Evolutionary conservation across 176 grass and related monocot species (phyloP), one percentile per base, ranked within the genome.

Genomic region (Aechmea fasciata): DNA sequence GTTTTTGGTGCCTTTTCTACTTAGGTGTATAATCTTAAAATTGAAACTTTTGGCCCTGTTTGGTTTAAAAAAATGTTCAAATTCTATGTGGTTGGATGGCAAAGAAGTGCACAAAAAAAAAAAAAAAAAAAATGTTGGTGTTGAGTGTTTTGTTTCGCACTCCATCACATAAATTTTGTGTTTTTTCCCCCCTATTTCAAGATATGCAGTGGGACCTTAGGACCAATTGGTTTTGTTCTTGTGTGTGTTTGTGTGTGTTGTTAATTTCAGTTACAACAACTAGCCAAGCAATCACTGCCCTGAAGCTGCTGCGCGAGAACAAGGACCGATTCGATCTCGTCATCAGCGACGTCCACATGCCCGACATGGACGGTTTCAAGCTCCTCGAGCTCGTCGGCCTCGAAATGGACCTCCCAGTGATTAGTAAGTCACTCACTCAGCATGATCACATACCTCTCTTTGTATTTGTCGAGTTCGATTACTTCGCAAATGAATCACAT

Each of bases 321-420:
- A 97, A 51, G 13, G 76, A 81, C 17, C 67, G 76, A 48, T 90
- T 83, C 13, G 82, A 90, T 53, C 81, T 97, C 19, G 86, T 90
- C 29, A 97, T 97, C 73, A 92, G 80, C 55, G 89, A 97, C 55
- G 89, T 96, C 12, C 74, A 81, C 57, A 88, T 90, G 79, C 74
- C 82, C 1, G 74, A 65, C 64, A 83, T 96, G 70, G 87, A 91
- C 9, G 91, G 87, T n/a, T 85, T 96, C 79, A 66, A 76, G 75
- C 84, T 96, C 49, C 79, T 90, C 4, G 74, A 96, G 64, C 50
- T 66, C 29, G 70, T 84, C 9, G 53, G 84, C 18, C 87, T 83
- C 10, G 84, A 90, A 81, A 81, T 90, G 79, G 87, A 87, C 79
- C 86, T 97, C 49, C 93, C 93, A 0, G 84, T 96, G 66, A 85